Conservation (phyloP, 495 filamentous ascomycete species). For the Lasiosphaeria ovina region DNA sequence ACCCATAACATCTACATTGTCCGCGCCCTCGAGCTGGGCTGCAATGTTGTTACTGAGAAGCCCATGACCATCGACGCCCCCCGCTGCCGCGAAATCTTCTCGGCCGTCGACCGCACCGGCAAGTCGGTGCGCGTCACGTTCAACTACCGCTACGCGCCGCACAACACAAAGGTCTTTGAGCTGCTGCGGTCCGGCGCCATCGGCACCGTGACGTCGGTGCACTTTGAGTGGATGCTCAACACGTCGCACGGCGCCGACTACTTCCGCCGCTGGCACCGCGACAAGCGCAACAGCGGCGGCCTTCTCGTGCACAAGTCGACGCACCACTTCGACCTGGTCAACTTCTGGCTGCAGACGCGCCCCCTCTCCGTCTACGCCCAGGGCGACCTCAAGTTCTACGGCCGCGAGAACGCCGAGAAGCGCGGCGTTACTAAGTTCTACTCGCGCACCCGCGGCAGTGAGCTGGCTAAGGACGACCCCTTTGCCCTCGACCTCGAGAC, state of each 20-base stretch:
- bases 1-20: constrained; percentile 57
- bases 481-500: constrained; percentile 54
- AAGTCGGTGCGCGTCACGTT: constrained; percentile 46
- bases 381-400: constrained; percentile 49
- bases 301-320: constrained; percentile 52
- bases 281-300: constrained; percentile 56
- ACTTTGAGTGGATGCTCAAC: constrained; percentile 62
- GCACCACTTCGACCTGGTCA: constrained; percentile 52
- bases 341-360: constrained; percentile 49
- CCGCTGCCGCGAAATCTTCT: constrained; percentile 50
- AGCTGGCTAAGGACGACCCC: constrained; percentile 36
- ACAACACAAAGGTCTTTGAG: constrained; percentile 51
- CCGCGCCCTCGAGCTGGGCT: constrained; percentile 54
- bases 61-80: constrained; percentile 57
- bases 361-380: constrained; percentile 46
- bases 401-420: constrained; percentile 44
- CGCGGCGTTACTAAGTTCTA: constrained; percentile 41
- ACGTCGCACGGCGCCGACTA: constrained; percentile 59
- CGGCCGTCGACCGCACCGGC: constrained; percentile 38
- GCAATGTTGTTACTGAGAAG: constrained; percentile 57
- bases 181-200: constrained; percentile 50
- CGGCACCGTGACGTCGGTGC: constrained; percentile 52
- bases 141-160: constrained; percentile 53
- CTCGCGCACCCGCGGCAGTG: constrained; percentile 36
- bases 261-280: constrained; percentile 61